A percentile compares a stretch with the other conserved stretches of the same genome.
Conservation (phyloP, 2,329 filamentous ascomycete species). For the Penicillium sp. region DNA sequence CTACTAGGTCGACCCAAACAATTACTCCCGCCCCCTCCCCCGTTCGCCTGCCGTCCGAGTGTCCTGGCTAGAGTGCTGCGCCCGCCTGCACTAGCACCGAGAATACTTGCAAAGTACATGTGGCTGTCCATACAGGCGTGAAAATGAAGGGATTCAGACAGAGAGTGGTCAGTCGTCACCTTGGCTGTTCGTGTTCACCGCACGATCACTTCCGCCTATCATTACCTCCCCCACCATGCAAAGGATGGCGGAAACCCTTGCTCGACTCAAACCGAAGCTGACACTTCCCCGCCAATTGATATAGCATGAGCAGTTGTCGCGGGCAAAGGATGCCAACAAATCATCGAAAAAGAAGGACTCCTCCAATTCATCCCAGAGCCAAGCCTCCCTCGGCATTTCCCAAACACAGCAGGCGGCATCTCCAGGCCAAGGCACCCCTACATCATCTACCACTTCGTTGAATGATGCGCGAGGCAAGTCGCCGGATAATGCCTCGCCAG, state of each 20-base stretch:
- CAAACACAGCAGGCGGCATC: constrained; percentile 59
- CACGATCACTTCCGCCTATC: constrained; percentile 28
- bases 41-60: constrained; percentile 23
- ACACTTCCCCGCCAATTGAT: not conserved
- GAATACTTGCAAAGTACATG: constrained; percentile 38
- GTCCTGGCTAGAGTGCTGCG: constrained; percentile 40
- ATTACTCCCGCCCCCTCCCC: constrained; percentile 19
- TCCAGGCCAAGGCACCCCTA: constrained; percentile 72
- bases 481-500: constrained; percentile 40
- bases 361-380: constrained; percentile 75
- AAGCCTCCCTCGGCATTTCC: constrained; percentile 51
- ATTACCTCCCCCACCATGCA: constrained; percentile 28
- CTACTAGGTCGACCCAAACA: constrained; percentile 36
- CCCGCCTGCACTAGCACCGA: constrained; percentile 39
- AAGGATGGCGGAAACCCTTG: constrained; percentile 4
- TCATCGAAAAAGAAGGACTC: constrained; percentile 66
- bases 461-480: constrained; percentile 85
- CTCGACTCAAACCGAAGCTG: constrained; percentile 10
- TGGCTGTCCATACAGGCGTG: constrained; percentile 39
- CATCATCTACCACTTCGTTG: constrained; percentile 84
- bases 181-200: constrained; percentile 20
- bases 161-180: constrained; percentile 76
- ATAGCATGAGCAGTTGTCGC: constrained; percentile 81
- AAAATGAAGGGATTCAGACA: constrained; percentile 98
- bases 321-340: constrained; percentile 85